Base-by-base conservation (phyloP, 2,329 filamentous ascomycete species). In the Penicillium sp. region DNA sequence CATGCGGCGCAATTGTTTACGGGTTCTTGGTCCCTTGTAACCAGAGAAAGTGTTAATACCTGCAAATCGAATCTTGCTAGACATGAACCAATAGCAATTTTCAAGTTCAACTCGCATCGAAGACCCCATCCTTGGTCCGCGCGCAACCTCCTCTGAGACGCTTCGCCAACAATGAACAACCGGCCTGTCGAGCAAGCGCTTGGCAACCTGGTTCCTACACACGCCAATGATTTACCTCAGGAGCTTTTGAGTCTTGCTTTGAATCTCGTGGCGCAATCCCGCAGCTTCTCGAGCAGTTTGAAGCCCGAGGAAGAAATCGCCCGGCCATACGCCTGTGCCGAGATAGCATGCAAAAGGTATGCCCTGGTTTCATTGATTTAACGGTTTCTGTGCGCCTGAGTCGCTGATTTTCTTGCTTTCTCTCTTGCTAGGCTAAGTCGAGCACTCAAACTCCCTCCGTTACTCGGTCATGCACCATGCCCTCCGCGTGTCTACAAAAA, bases 291-390 rank as follows among this genome's bases (percentile, higher is more conserved):
- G 33, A 81, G 79, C 55, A 83, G 77, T 11, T 71, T 95, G 36
- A 93, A 88, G 59, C 75, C 80, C 2, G 86, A 93, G 39, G 88
- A 95, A 61, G 89, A 95, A 61, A 80, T 92, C 48, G 86, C 83
- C n/a, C 76, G 89, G 13, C 74, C 77, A 3, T 92, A 92, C 61
- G 84, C 83, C 3, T 95, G 88, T 60, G 84, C 85, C 10, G 82
- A 95, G 64, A 76, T 98, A 43, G 92, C 92, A 13, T 96, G 89
- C 59, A 86, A 90, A 52, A 78, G 85, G 84, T 85, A 66, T 30
- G 52, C 32, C 14, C 3, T 23, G 9, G 9, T 7, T 8, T 11
- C 30, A 22, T 20, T 12, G 20, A 12, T 6, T 12, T 11, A 13
- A n/a, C 10, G n/a, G 8, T 4, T 3, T 30, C 13, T 31, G 10